Base-by-base conservation (phyloP, 2,329 filamentous ascomycete species). In the Chrysosphaeria jannelii region DNA sequence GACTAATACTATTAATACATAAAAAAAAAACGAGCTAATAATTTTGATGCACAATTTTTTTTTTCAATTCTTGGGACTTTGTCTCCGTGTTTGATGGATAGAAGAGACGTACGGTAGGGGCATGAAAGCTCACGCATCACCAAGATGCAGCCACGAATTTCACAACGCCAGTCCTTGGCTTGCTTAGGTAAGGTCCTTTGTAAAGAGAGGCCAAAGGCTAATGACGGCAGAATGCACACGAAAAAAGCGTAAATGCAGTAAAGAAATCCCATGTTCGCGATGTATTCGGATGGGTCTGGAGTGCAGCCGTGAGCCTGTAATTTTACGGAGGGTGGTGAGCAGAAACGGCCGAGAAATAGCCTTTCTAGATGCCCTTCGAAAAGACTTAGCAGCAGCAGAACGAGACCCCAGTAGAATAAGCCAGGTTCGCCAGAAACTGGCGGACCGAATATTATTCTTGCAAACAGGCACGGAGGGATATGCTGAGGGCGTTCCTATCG, bases 241-340 rank as follows among this genome's bases (percentile, higher is more conserved):
- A 4, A 27, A 26, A 8, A 34, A 34, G 20, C 25, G 31, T 13
- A 34, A 33, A 20, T 34, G 32, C 26, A 28, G 29, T 27, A 34
- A 34, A 23, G 29, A 30, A 6, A 29, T 33, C n/a, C 31, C 31
- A 2, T 33, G 31, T 19, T 14, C 30, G 14, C 28, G 31, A 5
- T 33, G 31, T 16, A 16, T 16, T 5, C 28, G 30, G n/a, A 19
- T 33, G 10, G 28, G 29, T 0, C 26, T 33, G 6, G 22, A 30
- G 13, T 33, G 31, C 20, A 27, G 26, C 19, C 31, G 31, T 19
- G 31, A 33, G 24, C 25, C 31, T 13, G 27, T 33, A 10, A 27
- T 25, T 14, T 23, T 33, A 16, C 25, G 30, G 18, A 27, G 31
- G 3, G 25, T 27, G 23, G 25, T 33, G 10, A 28, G 21, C 30